Conservation (phyloP, 352 stramenopile genomes). For the Phytophthora sp. region DNA sequence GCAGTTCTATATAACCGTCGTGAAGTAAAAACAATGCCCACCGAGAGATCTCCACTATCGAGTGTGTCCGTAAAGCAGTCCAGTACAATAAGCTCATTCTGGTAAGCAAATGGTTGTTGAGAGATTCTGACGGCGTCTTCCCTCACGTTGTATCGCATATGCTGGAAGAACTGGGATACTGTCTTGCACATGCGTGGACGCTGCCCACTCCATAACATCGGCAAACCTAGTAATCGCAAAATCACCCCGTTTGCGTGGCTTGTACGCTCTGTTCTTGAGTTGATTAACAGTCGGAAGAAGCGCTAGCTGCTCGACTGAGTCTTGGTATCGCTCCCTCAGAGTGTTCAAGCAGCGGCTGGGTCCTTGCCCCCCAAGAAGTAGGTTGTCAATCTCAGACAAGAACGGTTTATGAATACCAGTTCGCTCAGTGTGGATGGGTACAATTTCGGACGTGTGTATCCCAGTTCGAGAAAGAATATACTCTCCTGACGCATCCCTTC, state of each 20-base stretch:
- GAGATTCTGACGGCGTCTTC: background rate
- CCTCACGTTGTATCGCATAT: background rate
- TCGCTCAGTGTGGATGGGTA: background rate
- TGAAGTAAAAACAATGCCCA: conserved; percentile 1
- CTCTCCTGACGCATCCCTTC: background rate
- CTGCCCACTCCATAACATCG: conserved; percentile 4
- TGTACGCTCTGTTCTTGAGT: background rate
- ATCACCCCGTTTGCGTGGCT: background rate
- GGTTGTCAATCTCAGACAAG: conserved; percentile 6
- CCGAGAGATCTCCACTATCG: background rate
- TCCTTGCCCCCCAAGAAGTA: background rate
- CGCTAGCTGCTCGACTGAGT: background rate
- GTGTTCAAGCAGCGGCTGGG: background rate
- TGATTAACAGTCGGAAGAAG: background rate
- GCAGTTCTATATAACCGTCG: background rate
- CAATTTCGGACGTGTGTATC: background rate
- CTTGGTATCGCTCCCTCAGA: background rate
- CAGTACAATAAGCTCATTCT: conserved; percentile 6
- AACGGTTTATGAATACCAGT: conserved; percentile 6
- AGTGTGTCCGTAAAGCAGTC: conserved; percentile 1
- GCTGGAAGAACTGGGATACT: too few species aligned
- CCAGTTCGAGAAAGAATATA: background rate
- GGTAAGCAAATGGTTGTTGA: background rate
- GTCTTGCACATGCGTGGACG: too few species aligned
- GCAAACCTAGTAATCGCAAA: background rate